Conservation (phyloP, 352 stramenopile genomes). For the Sclerospora graminicola region DNA sequence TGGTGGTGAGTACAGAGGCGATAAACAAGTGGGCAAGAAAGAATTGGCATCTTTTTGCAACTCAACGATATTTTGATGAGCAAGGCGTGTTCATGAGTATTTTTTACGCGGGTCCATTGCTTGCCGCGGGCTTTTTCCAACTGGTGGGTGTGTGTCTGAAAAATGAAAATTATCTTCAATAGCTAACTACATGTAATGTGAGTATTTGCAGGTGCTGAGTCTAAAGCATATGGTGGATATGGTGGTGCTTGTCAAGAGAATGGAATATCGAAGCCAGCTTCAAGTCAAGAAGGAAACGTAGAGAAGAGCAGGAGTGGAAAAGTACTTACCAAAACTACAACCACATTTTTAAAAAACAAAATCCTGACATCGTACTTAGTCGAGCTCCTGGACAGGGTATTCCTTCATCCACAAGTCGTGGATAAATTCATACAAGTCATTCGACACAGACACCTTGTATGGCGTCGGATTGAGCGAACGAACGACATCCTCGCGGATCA, state of each 20-base stretch:
- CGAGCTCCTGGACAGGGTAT: conserved; percentile 75
- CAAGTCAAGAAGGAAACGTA: conserved; percentile 42
- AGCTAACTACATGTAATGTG: too few species aligned
- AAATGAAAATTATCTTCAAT: too few species aligned
- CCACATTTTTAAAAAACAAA: conserved; percentile 9
- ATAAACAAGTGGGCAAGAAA: conserved; percentile 51
- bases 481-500: conserved; percentile 92
- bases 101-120: conserved; percentile 67
- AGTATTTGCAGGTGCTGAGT: conserved; percentile 39
- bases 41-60: conserved; percentile 57
- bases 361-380: conserved; percentile 28
- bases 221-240: conserved; percentile 76
- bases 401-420: conserved; percentile 94
- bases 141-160: too few species aligned
- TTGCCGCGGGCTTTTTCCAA: conserved; percentile 71
- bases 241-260: conserved; percentile 68
- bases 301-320: background rate
- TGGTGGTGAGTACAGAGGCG: conserved; percentile 44
- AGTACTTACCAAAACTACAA: background rate
- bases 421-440: conserved; percentile 88
- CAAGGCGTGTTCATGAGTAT: conserved; percentile 76
- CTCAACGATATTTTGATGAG: conserved; percentile 78
- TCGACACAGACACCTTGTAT: conserved; percentile 90
- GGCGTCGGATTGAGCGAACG: conserved; percentile 93
- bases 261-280: conserved; percentile 46